phyloP scores from a whole-genome alignment of 495 filamentous ascomycete genomes.

The Penicillium paradoxum region DNA sequence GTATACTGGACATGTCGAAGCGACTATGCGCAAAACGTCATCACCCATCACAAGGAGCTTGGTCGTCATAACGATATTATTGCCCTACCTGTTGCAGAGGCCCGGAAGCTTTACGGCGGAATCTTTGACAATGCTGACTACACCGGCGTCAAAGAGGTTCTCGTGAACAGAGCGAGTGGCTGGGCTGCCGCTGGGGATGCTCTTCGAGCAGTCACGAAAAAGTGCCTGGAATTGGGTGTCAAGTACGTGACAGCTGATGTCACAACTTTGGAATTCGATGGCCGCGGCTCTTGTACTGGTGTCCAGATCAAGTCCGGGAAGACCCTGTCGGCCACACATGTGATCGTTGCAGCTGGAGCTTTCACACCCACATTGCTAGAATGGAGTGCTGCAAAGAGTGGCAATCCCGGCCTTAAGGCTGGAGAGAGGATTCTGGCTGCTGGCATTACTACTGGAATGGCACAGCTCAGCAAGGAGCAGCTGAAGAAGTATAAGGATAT shows the following conservation, averaged over 20 bases:
- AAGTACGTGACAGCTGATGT: slow-evolving; percentile 47
- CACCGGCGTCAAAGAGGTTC: slow-evolving; percentile 42
- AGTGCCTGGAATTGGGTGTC: slow-evolving; percentile 48
- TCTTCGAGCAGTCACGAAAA: slow-evolving; percentile 41
- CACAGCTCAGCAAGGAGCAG: slow-evolving; percentile 25
- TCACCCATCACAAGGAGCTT: slow-evolving; percentile 47
- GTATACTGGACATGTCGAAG: slow-evolving; percentile 44
- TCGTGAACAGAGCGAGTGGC: slow-evolving; percentile 51
- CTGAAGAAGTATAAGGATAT: slow-evolving; percentile 30
- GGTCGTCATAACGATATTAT: slow-evolving; percentile 36
- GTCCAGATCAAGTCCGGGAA: slow-evolving; percentile 39
- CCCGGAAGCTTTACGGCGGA: slow-evolving; percentile 40
- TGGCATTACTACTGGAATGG: slow-evolving; percentile 50
- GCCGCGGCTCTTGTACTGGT: slow-evolving; percentile 42
- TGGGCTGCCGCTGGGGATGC: slow-evolving; percentile 58
- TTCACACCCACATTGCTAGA: slow-evolving; percentile 57
- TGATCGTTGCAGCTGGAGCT: slow-evolving; percentile 54
- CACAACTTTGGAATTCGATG: slow-evolving; percentile 37
- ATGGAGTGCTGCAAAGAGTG: slow-evolving; percentile 41
- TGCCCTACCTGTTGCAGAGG: slow-evolving; percentile 41
- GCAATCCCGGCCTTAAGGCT: slow-evolving; percentile 41
- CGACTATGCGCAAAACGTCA: slow-evolving; percentile 41
- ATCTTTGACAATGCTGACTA: slow-evolving; percentile 53
- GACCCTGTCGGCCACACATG: slow-evolving; percentile 36
- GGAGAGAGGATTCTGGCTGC: slow-evolving; percentile 51